Base-by-base conservation (phyloP, 2,329 filamentous ascomycete genomes). In the Paecilomyces dactylethromorphus region DNA sequence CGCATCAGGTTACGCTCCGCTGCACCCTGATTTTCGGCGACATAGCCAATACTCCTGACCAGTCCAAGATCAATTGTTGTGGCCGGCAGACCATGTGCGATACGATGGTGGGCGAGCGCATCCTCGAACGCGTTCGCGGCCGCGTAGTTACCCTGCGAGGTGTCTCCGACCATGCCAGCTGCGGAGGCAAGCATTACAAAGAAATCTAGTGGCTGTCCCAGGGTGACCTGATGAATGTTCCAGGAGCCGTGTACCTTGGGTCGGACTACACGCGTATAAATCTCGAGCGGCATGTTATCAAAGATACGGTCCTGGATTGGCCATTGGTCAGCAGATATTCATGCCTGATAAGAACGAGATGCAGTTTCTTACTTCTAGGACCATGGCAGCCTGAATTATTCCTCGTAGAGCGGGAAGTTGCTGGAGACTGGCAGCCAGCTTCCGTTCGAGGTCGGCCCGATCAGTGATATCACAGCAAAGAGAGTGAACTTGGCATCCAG, bases 311-410 rank as follows among this genome's bases (percentile, higher is more conserved):
- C 64, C 64, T 65, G 45, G n/a, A 53, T 6, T n/a, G n/a, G 24
- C 21, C 12, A 52, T n/a, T 11, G 21, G 26, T 53, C 26, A 57
- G 29, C 15, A 52, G 49, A 7, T 24, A 21, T 4, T 39, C 1
- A 53, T 4, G 13, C 15, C 21, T 54, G 39, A 22, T 54, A 22
- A 8, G 24, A 56, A 32, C 31, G 54, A 53, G 7, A 13, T 11
- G 26, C n/a, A 50, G n/a, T n/a, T n/a, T n/a, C n/a, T 59, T 55
- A 63, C 70, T 63, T 67, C 33, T 32, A 71, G 53, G 3, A 80
- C 76, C 75, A 79, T 78, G 51, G 77, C 71, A 1, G 69, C 66
- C 59, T 80, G 76, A 7, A 80, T 66, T 12, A 79, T 63, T 32
- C 77, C 78, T 1, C 67, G 66, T 26, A 79, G 68, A 0, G 73